Evolutionary conservation across 2,329 filamentous ascomycete species (phyloP).

Genomic region (Ilyonectria sp.): DNA sequence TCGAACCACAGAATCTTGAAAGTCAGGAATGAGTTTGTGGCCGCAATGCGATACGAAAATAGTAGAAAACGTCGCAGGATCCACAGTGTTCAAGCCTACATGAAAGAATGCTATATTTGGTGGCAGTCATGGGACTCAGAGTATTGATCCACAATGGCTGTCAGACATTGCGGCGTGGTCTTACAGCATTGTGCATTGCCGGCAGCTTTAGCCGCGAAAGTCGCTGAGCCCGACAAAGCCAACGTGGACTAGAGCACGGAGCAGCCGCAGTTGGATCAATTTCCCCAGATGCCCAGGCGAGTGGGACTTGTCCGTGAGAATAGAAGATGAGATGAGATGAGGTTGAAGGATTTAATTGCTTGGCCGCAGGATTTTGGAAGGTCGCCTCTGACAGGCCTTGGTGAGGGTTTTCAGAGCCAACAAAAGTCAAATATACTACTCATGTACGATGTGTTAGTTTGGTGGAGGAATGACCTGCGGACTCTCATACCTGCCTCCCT

Average conservation of each 20-base stretch:
- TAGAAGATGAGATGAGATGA: constrained; percentile 16
- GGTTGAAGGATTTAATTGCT: constrained; percentile 1
- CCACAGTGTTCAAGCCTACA: constrained; percentile 14
- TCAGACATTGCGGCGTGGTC: background rate
- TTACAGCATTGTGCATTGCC: background rate
- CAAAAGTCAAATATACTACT: background rate
- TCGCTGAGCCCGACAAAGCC: background rate
- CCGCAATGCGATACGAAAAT: background rate
- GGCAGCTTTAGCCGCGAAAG: background rate
- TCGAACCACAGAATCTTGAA: background rate
- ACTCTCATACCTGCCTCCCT: background rate
- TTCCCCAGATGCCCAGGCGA: constrained; percentile 7
- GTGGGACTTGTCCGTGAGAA: background rate
- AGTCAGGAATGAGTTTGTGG: background rate
- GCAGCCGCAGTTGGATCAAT: background rate
- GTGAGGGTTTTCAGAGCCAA: background rate
- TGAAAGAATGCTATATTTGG: constrained; percentile 9
- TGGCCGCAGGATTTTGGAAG: background rate
- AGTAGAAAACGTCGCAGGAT: constrained; percentile 2
- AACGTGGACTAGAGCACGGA: background rate
- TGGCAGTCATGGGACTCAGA: background rate
- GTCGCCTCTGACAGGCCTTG: background rate
- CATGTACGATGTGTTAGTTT: background rate
- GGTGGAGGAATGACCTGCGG: background rate
- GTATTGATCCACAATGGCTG: constrained; percentile 3